A percentile compares a stretch with the other conserved stretches of the same genome.
These are phyloP conservation scores for Shiraia sp. DNA, from an alignment of 2,329 filamentous ascomycete genomes.

Conservation along the genomic window DNA sequence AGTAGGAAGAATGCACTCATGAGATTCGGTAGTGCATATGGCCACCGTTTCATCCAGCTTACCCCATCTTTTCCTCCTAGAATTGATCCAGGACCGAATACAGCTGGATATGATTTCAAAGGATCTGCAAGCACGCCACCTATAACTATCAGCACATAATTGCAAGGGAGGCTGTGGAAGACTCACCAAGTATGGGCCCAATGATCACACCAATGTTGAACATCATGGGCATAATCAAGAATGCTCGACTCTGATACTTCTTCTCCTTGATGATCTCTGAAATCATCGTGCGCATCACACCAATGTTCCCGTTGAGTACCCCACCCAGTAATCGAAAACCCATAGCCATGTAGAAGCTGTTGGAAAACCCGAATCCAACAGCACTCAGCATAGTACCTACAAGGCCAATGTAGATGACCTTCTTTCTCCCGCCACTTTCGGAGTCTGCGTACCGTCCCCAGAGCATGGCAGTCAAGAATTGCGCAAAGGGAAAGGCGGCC, in stretches of 20 bases:
- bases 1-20: constrained; percentile 66
- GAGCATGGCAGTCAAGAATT: constrained; percentile 80
- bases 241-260: constrained; percentile 61
- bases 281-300: constrained; percentile 76
- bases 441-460: constrained; percentile 77
- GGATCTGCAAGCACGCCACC: constrained; percentile 73
- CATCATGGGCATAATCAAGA: constrained; percentile 67
- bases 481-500: constrained; percentile 78
- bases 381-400: constrained; percentile 68
- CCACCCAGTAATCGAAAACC: constrained; percentile 70
- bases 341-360: constrained; percentile 64
- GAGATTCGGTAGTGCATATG: constrained; percentile 71
- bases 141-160: constrained; percentile 41
- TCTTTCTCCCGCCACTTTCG: constrained; percentile 68
- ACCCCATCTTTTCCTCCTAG: constrained; percentile 63
- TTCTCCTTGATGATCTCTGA: constrained; percentile 73
- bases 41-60: constrained; percentile 66
- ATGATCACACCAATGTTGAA: constrained; percentile 63
- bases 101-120: constrained; percentile 60
- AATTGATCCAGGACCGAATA: constrained; percentile 64
- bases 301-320: constrained; percentile 71
- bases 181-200: constrained; percentile 44
- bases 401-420: constrained; percentile 76
- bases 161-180: background rate
- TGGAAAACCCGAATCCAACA: constrained; percentile 70